phyloP scores from a whole-genome alignment of 164 flowering plant genomes.

The Magnolia sinica region DNA sequence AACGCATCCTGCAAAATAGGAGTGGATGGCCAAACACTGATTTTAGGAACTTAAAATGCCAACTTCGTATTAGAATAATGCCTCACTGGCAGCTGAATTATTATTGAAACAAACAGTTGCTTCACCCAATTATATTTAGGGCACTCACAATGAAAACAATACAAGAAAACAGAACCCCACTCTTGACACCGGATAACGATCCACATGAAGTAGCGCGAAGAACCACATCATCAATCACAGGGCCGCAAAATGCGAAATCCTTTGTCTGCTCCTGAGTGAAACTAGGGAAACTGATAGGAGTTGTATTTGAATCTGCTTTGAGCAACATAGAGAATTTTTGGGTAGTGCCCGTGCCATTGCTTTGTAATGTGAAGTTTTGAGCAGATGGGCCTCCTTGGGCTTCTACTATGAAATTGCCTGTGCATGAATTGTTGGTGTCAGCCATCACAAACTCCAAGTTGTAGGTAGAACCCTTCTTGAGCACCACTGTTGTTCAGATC shows the following conservation, averaged over 20 bases:
- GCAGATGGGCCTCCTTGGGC: constrained; percentile 36
- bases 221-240: constrained; percentile 42
- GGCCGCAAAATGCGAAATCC: constrained; percentile 43
- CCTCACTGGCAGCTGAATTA: too few species aligned
- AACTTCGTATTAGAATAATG: too few species aligned
- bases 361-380: constrained; percentile 33
- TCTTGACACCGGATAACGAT: neutral
- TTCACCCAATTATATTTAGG: neutral
- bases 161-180: constrained; percentile 4
- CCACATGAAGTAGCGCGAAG: constrained; percentile 26
- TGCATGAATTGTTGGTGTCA: constrained; percentile 45
- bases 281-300: constrained; percentile 38
- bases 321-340: constrained; percentile 29
- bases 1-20: too few species aligned
- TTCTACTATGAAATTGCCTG: constrained; percentile 33
- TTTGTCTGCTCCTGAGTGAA: constrained; percentile 26
- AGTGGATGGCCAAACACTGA: too few species aligned
- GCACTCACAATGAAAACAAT: constrained; percentile 10
- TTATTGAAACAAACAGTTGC: neutral
- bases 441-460: constrained; percentile 37
- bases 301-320: constrained; percentile 27
- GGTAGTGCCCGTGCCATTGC: constrained; percentile 39
- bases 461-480: constrained; percentile 28
- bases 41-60: too few species aligned
- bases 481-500: constrained; percentile 26